Evolutionary conservation across 2,329 filamentous ascomycete species (phyloP).

Genomic region (Onygenales sp.): DNA sequence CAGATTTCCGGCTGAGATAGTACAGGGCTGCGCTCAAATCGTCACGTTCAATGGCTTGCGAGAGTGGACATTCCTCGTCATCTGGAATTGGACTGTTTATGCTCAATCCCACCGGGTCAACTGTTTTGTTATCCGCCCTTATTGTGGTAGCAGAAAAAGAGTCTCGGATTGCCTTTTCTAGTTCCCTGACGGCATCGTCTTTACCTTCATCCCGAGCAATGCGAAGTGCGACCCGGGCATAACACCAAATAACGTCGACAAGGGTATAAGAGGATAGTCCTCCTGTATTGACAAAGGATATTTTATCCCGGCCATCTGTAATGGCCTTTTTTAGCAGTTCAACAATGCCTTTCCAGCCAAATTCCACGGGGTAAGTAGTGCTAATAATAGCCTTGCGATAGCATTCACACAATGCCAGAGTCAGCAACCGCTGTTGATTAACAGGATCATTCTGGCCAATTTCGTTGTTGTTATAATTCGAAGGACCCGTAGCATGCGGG

Average conservation of each 20-base stretch:
- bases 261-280: neutral
- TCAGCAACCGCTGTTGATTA: conserved; percentile 1
- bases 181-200: neutral
- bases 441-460: neutral
- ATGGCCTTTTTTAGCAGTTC: neutral
- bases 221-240: neutral
- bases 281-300: neutral
- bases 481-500: neutral
- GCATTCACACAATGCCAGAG: conserved; percentile 6
- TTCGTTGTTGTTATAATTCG: neutral
- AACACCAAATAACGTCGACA: conserved; percentile 1
- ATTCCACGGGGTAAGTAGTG: neutral
- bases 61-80: neutral
- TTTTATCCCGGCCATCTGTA: neutral
- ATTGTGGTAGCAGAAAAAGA: neutral
- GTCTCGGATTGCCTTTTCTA: neutral
- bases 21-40: conserved; percentile 2
- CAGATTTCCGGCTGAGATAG: neutral
- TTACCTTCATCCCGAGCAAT: neutral
- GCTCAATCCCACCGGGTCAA: neutral
- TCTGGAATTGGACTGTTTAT: neutral
- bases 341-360: conserved; percentile 4
- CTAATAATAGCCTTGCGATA: conserved; percentile 3
- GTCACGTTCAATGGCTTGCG: neutral
- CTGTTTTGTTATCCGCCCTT: neutral